phyloP scores from a whole-genome alignment of 2,329 filamentous ascomycete species.

The Teratosphaeria nubilosa region DNA sequence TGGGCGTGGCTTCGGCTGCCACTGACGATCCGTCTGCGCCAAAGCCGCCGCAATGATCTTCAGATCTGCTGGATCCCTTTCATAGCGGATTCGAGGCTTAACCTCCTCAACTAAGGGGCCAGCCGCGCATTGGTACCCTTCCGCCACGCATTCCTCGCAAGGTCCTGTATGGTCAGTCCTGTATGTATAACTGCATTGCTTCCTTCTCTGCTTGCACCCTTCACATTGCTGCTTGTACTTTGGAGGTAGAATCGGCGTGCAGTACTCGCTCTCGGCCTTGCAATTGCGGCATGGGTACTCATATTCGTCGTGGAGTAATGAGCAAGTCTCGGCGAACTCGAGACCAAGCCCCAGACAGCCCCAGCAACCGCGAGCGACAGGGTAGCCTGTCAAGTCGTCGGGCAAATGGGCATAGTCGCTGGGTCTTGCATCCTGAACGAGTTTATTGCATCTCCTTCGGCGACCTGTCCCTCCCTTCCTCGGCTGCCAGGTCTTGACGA shows the following conservation, averaged over 20 bases:
- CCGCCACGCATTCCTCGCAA: conserved; percentile 24
- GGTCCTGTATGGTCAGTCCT: conserved; percentile 18
- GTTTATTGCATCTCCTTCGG: not conserved
- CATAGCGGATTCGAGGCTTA: conserved; percentile 11
- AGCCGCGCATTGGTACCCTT: conserved; percentile 26
- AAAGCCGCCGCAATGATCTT: not conserved
- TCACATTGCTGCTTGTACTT: conserved; percentile 26
- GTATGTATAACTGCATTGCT: conserved; percentile 26
- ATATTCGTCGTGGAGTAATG: conserved; percentile 24
- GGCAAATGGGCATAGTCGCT: not conserved
- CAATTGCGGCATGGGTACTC: conserved; percentile 30
- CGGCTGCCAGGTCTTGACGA: not conserved
- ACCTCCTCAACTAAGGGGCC: conserved; percentile 24
- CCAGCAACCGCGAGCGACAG: conserved; percentile 22
- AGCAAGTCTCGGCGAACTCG: conserved; percentile 16
- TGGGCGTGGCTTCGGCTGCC: not conserved
- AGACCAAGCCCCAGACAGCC: conserved; percentile 20
- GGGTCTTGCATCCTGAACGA: not conserved
- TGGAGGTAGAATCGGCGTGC: conserved; percentile 26
- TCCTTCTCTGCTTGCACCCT: conserved; percentile 20
- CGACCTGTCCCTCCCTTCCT: not conserved
- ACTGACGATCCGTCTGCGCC: not conserved
- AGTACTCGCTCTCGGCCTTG: conserved; percentile 21
- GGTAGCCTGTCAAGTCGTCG: conserved; percentile 14
- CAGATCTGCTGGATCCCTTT: not conserved